Evolutionary conservation across 192 early-diverging fungal genomes (phyloP), one percentile per base, ranked within the genome.

Genomic region (Gamsiella multidivaricata): DNA sequence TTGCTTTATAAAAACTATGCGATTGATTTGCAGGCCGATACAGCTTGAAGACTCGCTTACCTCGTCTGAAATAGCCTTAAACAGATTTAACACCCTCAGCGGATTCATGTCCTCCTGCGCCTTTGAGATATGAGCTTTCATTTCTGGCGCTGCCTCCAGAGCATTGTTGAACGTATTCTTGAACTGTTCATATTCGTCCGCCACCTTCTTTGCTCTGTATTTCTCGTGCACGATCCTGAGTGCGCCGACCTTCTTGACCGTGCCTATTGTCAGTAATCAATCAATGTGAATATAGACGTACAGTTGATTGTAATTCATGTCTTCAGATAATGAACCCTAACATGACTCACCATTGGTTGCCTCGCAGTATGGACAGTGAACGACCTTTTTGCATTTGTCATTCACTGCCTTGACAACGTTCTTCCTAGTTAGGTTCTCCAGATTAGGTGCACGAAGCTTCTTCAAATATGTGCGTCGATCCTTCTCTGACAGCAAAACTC

Each of bases 61-160:
- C 86, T 99, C 96, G 60, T 91, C 88, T 9, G 88, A 88, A 45
- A 99, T 96, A 15, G 85, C 85, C 66, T 95, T 88, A 63, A 99
- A 95, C 57, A 99, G 79, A 28, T 91, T 86, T 54, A 92, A 81
- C 7, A 98, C 96, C 46, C 87, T 87, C 65, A 96, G 61, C 20
- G 98, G 97, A 54, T 93, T 96, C 83, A 99, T 84, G 73, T 99
- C 98, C 53, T 99, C 95, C 43, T 95, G 94, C 5, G 96, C 92
- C 58, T 93, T 93, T 28, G 79, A 69, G 43, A 98, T 85, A 72
- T 95, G 92, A 46, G 83, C 34, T 64, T 88, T 90, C 11, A 98
- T 69, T 61, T 89, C 91, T 2, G 96, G 93, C 53, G 93, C 92
- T 18, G 86, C 71, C 23, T 86, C 84, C 12, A 86, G 81, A 6